Base-by-base conservation (phyloP, 352 stramenopile genomes). In the Phytophthora kernoviae region DNA sequence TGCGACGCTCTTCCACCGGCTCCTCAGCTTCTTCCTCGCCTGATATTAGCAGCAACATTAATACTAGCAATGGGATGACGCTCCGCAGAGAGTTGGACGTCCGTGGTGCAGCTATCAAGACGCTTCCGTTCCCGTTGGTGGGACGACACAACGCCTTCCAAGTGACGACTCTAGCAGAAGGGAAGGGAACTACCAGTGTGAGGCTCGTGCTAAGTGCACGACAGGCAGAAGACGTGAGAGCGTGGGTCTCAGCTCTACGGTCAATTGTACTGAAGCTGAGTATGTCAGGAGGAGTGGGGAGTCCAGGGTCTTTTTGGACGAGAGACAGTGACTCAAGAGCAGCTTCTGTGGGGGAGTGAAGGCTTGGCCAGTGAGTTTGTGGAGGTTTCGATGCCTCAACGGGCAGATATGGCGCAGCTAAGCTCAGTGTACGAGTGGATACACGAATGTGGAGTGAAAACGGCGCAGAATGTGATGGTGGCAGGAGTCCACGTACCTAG, bases 141-240 rank as follows among this genome's bases (percentile, higher is more conserved):
- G 75, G 78, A 1, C 66, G 72, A 4, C 70, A 75, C 24, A 56
- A 87, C 43, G 82, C 72, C 10, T 92, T 92, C 58, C 82, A 84
- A 62, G 63, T 89, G 22, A 74, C 62, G 26, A 60, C 54, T 57
- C 10, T 44, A 51, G 33, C 49, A 69, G 41, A 61, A 30, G 56
- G 15, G 11, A 22, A 0, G 50, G 21, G 27, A 11, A 30, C 57
- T 14, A 18, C n/a, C 11, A 33, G 9, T 8, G 5, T 68, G 1
- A 77, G 66, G 22, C 30, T 90, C 22, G 69, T 79, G 5, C 55
- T 88, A 4, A 79, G 70, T 52, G 78, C 79, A n/a, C 73, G 77
- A n/a, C 70, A 66, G 30, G 59, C 48, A 0, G 77, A 84, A 2
- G 75, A 84, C 10, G 62, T 81, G 65, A 58, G 61, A 9, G 53